Percentiles rank a stretch among this genome's conserved stretches.
These are phyloP conservation scores for Nothomitra cinnamomea DNA, from an alignment of 2,329 filamentous ascomycete genomes.

Conservation along the genomic window DNA sequence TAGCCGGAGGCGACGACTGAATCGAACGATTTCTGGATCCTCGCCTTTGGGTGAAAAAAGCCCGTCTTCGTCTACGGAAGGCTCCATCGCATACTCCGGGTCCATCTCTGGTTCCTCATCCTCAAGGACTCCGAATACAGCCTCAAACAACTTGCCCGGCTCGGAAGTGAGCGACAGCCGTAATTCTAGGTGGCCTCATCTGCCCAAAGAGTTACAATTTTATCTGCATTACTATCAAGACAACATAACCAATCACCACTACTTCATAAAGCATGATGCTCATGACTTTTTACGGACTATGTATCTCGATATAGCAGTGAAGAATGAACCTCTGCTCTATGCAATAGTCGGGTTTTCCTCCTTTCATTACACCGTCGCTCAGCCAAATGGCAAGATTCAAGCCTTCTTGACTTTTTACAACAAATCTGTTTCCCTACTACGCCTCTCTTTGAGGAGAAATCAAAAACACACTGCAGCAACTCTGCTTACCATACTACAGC, in stretches of 20 bases:
- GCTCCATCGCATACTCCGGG: conserved; percentile 22
- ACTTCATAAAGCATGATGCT: conserved; percentile 55
- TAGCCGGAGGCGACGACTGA: conserved; percentile 1
- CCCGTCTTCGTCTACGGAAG: conserved; percentile 34
- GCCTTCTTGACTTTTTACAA: conserved; percentile 85
- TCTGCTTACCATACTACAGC: conserved; percentile 72
- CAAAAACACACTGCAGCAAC: conserved; percentile 58
- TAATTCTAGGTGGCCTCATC: conserved; percentile 19
- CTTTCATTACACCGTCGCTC: conserved; percentile 62
- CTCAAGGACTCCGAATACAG: conserved; percentile 1
- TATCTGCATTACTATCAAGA: conserved; percentile 66
- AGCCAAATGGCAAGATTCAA: conserved; percentile 54
- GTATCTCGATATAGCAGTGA: conserved; percentile 54
- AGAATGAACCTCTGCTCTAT: conserved; percentile 68
- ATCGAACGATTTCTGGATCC: conserved; percentile 13
- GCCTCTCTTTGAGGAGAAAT: conserved; percentile 49
- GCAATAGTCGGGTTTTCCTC: conserved; percentile 77
- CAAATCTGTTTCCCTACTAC: conserved; percentile 61
- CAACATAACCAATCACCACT: conserved; percentile 67
- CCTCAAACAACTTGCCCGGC: background rate
- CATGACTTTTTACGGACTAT: conserved; percentile 57
- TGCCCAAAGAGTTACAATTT: conserved; percentile 54
- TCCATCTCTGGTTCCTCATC: conserved; percentile 13
- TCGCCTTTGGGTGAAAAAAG: conserved; percentile 27
- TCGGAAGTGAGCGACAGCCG: background rate